Evolutionary conservation across 208 protist species (phyloP), one percentile per base, ranked within the genome.

Genomic region (Leptomonas seymouri): DNA sequence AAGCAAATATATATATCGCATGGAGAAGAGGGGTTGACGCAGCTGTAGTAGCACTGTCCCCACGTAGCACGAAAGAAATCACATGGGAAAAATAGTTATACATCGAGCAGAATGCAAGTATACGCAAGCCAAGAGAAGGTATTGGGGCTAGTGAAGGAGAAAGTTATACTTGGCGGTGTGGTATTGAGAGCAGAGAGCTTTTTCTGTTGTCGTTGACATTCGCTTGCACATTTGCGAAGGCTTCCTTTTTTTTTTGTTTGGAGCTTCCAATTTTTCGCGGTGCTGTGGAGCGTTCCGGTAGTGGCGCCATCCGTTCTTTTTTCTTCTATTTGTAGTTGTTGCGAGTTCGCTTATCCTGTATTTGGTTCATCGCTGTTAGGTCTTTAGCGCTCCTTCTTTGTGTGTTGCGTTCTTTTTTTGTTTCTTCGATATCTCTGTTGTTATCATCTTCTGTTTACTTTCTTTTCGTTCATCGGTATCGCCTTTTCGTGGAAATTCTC

Each of bases 341-440:
- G 15, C 44, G 20, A 25, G 8, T 56, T 48, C 1, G 3, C 63
- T 72, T 36, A 9, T 39, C 9, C 25, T 58, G 46, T 58, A 46
- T 25, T 31, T 11, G 44, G 18, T 49, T 50, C 9, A 0, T 48
- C 16, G 42, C 14, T 55, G 28, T 34, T 21, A 42, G 39, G 48
- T 21, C 50, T 30, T 27, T 8, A 18, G 67, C 23, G 67, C 12
- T 18, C 57, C 27, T 51, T 28, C 49, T 44, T 11, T 20, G n/a
- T n/a, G n/a, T n/a, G n/a, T n/a, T n/a, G n/a, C n/a, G n/a, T 46
- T 59, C 42, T 5, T 59, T 16, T 64, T 63, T 59, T 27, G 31
- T 48, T 61, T 48, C 18, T 58, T 46, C 36, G 21, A 20, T 30
- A 34, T 49, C n/a, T 67, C 48, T 69, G 31, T 58, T 68, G 21